A percentile compares a stretch with the other conserved stretches of the same genome.
Conservation (phyloP, 495 filamentous ascomycete genomes). For the Annulohypoxylon nitens region DNA sequence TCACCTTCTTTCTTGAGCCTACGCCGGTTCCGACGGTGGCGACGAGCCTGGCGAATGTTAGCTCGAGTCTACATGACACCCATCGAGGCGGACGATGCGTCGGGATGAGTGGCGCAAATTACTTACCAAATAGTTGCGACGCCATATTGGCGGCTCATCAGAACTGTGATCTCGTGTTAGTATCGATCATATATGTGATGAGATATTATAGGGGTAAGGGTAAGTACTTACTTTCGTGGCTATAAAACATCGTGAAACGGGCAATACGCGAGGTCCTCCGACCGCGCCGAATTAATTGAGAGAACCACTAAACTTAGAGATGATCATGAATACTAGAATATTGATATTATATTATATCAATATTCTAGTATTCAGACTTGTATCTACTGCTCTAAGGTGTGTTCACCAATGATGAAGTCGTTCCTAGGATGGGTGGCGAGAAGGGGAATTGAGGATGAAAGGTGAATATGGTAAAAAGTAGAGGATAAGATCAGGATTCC, state of each 20-base stretch:
- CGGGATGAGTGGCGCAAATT: background rate
- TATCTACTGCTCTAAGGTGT: background rate
- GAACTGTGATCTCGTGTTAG: constrained; percentile 67
- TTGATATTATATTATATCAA: background rate
- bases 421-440: background rate
- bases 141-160: constrained; percentile 88
- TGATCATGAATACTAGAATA: background rate
- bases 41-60: constrained; percentile 74
- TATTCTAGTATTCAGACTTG: background rate
- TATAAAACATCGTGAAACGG: constrained; percentile 82
- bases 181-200: constrained; percentile 28
- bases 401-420: background rate
- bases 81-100: background rate
- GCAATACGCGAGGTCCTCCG: background rate
- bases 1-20: constrained; percentile 78
- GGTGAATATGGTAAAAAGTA: background rate
- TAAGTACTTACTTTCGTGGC: constrained; percentile 82
- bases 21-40: constrained; percentile 83
- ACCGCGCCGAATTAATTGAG: background rate
- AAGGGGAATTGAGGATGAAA: background rate
- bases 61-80: constrained; percentile 9
- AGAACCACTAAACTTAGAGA: background rate
- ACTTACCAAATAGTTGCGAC: constrained; percentile 94
- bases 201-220: background rate
- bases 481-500: background rate